These are phyloP conservation scores for Aspergillus asperescens DNA, from an alignment of 495 filamentous ascomycete genomes.

Conservation along the genomic window DNA sequence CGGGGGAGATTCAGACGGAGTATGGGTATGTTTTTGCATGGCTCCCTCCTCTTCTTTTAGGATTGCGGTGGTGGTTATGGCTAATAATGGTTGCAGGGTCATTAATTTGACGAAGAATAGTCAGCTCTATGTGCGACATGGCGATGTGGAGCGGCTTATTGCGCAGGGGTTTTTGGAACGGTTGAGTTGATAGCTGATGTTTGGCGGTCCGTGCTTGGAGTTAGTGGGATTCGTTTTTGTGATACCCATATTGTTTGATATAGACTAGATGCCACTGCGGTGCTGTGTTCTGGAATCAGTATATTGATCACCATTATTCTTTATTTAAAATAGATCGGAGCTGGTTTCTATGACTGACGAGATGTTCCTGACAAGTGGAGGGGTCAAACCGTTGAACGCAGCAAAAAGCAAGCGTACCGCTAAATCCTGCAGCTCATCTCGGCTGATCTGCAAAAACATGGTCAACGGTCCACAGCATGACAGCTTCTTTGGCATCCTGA, in stretches of 20 bases:
- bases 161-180: conserved; percentile 95
- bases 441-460: too few relatives aligned
- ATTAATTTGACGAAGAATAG: conserved; percentile 98
- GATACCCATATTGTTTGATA: conserved; percentile 19
- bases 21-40: conserved; percentile 68
- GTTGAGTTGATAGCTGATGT: conserved; percentile 56
- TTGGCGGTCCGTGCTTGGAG: neutral
- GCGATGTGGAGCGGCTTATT: conserved; percentile 92
- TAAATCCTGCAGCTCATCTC: neutral
- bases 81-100: conserved; percentile 48
- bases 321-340: neutral
- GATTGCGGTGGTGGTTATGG: neutral
- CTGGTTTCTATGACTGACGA: conserved; percentile 3
- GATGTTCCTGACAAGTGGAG: neutral
- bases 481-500: too few relatives aligned
- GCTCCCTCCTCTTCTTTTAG: conserved; percentile 1
- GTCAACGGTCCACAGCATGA: too few relatives aligned
- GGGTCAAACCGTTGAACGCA: neutral
- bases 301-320: too few relatives aligned
- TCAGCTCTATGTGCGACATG: conserved; percentile 94
- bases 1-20: conserved; percentile 98
- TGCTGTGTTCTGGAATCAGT: too few relatives aligned
- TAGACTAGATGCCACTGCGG: neutral
- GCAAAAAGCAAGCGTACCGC: neutral
- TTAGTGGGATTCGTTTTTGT: conserved; percentile 16